Evolutionary conservation across 2,329 filamentous ascomycete genomes (phyloP), one percentile per base, ranked within the genome.

Genomic region (Plectosphaerella sp.): DNA sequence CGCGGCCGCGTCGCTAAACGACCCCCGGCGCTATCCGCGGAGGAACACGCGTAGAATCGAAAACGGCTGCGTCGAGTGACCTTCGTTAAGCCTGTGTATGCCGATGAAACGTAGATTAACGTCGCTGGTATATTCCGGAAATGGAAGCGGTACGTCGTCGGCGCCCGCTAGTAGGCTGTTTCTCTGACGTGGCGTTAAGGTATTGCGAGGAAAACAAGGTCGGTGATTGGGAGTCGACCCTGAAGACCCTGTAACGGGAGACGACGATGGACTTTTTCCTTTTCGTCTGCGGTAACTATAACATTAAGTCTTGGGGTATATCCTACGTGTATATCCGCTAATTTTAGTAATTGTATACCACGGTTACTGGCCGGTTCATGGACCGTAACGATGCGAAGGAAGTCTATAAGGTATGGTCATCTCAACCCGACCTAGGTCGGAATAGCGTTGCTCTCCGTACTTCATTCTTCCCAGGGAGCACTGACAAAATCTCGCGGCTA

Each of bases 251-350:
- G 11, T 48, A 48, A 37, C 47, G 51, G 15, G 47, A 48, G 48
- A 61, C 37, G 25, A 61, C 39, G n/a, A 54, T 63, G 48, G 61
- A 64, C 50, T 65, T 67, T 51, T 50, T 66, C 45, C 51, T 62
- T 9, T 58, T 55, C n/a, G 48, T 67, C 5, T 61, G 51, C 35
- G 50, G 60, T 45, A 52, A 46, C n/a, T 61, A 55, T 16, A 64
- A 58, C 20, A 60, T 64, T 36, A 59, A 39, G 41, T 65, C 54
- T 16, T 61, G 42, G 51, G 59, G 59, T 12, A 59, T 48, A 5
- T 53, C 48, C 22, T 3, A 59, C 12, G 55, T 60, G 41, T 66
- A 65, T 48, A 64, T 62, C 43, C 54, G 54, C n/a, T 43, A 66
- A 36, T 65, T 62, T 46, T 49, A 65, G 50, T 48, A 64, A 48